Evolutionary conservation across 2,329 filamentous ascomycete genomes (phyloP), one percentile per base, ranked within the genome.

Genomic region (Fusarium penzigii): DNA sequence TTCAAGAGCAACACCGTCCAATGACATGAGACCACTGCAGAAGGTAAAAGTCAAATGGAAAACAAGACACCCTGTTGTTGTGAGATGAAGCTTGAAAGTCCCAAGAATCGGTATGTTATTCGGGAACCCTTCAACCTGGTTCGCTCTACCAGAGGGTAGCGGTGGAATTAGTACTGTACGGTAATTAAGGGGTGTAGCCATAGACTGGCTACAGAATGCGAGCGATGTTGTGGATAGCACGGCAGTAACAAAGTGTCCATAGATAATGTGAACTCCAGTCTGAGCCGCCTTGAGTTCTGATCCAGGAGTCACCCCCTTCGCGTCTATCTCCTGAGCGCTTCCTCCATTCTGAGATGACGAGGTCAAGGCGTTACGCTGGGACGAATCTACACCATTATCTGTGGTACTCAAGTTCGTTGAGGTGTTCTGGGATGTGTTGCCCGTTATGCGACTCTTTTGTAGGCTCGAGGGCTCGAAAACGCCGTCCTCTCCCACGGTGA

Each of bases 161-260:
- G 71, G 52, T 20, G 75, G 66, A 47, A 85, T 71, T 25, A 84
- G 65, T 13, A 84, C 66, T 1, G 78, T 82, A 46, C 78, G 75
- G 51, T 76, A 76, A 57, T 82, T 82, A 5, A 85, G 68, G 5
- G 81, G 76, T 17, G 83, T 72, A 4, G 81, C 79, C 29, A 75
- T 73, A 14, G 75, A 73, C 29, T 69, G 72, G 6, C 69, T 69
- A 59, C 80, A 83, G 51, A 84, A 82, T 6, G 71, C 70, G 6
- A 75, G 70, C 2, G 77, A 76, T 47, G 83, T 61, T n/a, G 79
- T 77, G 2, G 77, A 73, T 14, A 83, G 68, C 10, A 78, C 68
- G n/a, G 81, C 78, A 11, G 73, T 71, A 44, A 84, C 74, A 53
- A 85, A 82, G 40, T 77, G 77, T 52, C 83, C 79, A 60, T 84